These are phyloP conservation scores for Cordyceps farinosa DNA, from an alignment of 2,329 filamentous ascomycete genomes.

Conservation along the genomic window DNA sequence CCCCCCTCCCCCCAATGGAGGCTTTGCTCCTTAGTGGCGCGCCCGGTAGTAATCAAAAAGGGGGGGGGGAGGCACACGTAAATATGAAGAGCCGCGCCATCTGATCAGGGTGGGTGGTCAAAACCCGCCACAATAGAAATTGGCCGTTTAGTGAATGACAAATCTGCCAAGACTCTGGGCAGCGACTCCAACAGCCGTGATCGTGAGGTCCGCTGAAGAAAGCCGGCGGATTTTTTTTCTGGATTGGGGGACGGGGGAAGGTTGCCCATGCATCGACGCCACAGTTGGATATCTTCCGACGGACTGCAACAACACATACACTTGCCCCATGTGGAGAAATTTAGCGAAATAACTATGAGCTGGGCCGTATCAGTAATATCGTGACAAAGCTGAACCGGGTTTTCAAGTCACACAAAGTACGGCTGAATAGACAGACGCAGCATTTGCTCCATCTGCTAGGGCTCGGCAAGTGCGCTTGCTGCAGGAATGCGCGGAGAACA, in stretches of 20 bases:
- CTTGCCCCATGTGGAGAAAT: not conserved
- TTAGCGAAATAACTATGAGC: not conserved
- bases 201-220: not conserved
- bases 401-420: not conserved
- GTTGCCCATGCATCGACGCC: not conserved
- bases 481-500: not conserved
- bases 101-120: not conserved
- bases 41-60: not conserved
- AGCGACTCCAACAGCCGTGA: not conserved
- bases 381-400: not conserved
- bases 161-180: not conserved
- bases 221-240: not conserved
- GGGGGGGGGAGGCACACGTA: not conserved
- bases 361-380: not conserved
- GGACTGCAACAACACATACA: not conserved
- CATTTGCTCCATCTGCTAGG: not conserved
- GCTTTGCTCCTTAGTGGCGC: not conserved
- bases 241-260: not conserved
- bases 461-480: not conserved
- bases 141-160: not conserved
- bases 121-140: not conserved
- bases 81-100: slow-evolving; percentile 8
- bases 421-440: not conserved
- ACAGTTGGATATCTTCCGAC: not conserved
- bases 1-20: not conserved